Evolutionary conservation across 2,329 filamentous ascomycete species (phyloP).

Genomic region (Penicillium sp.): DNA sequence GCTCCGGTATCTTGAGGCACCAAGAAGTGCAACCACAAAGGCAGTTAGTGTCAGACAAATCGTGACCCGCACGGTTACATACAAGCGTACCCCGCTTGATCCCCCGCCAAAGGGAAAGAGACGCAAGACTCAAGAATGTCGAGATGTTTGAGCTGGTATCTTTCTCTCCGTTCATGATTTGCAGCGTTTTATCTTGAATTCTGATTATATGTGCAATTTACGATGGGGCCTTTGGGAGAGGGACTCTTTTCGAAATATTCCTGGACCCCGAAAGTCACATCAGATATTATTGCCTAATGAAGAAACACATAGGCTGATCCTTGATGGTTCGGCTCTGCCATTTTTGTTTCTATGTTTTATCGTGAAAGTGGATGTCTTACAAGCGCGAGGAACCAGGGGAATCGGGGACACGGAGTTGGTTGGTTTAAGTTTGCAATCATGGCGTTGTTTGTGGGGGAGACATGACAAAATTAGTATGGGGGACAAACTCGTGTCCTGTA

Average conservation of each 20-base stretch:
- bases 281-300: not conserved
- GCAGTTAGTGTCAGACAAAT: constrained; percentile 76
- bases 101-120: constrained; percentile 91
- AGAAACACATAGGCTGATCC: not conserved
- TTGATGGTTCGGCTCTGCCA: not conserved
- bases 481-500: not conserved
- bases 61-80: constrained; percentile 90
- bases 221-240: not conserved
- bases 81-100: constrained; percentile 72
- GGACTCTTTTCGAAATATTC: no score
- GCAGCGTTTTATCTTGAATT: not conserved
- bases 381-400: not conserved
- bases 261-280: no score
- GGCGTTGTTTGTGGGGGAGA: not conserved
- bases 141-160: not conserved
- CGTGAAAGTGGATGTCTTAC: not conserved
- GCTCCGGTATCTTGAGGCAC: constrained; percentile 58
- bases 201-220: not conserved
- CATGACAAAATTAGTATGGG: not conserved
- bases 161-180: not conserved
- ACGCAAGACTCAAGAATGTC: constrained; percentile 55
- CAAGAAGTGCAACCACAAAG: constrained; percentile 58
- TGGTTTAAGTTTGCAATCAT: not conserved
- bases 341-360: not conserved
- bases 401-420: not conserved